These are phyloP conservation scores for Apiospora arundinis DNA, from an alignment of 2,329 filamentous ascomycete species.

Conservation along the genomic window DNA sequence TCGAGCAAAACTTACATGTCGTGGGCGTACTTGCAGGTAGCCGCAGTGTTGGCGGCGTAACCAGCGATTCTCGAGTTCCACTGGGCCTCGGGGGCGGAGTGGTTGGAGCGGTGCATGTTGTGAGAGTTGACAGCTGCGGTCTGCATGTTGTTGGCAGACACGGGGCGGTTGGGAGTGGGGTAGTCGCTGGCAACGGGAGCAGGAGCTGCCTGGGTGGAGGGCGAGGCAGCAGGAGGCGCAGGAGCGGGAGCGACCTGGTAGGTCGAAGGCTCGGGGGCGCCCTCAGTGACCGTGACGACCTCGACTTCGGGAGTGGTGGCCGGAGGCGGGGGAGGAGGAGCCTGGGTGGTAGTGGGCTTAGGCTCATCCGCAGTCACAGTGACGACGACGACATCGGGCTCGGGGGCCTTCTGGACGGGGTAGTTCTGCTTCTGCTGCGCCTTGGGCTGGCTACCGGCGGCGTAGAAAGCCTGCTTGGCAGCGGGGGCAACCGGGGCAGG, in stretches of 20 bases:
- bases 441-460: neutral
- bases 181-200: conserved; percentile 9
- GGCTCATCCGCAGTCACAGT: conserved; percentile 30
- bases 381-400: conserved; percentile 10
- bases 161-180: neutral
- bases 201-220: neutral
- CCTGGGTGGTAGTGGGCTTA: neutral
- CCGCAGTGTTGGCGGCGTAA: conserved; percentile 69
- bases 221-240: conserved; percentile 20
- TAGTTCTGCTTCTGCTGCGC: neutral
- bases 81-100: conserved; percentile 68
- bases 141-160: conserved; percentile 33
- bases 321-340: neutral
- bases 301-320: conserved; percentile 13
- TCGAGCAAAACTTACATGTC: conserved; percentile 67
- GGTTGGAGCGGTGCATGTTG: conserved; percentile 86
- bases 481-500: conserved; percentile 26
- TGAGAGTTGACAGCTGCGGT: conserved; percentile 70
- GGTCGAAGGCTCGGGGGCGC: neutral
- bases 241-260: neutral
- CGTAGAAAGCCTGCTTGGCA: conserved; percentile 26
- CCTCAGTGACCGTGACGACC: neutral
- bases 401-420: neutral
- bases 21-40: conserved; percentile 75
- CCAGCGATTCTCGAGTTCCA: conserved; percentile 71